A percentile compares a stretch with the other conserved stretches of the same genome.
Evolutionary conservation across 1,284 basidiomycete genomes (phyloP).

Genomic region (Moniliophthora roreri): DNA sequence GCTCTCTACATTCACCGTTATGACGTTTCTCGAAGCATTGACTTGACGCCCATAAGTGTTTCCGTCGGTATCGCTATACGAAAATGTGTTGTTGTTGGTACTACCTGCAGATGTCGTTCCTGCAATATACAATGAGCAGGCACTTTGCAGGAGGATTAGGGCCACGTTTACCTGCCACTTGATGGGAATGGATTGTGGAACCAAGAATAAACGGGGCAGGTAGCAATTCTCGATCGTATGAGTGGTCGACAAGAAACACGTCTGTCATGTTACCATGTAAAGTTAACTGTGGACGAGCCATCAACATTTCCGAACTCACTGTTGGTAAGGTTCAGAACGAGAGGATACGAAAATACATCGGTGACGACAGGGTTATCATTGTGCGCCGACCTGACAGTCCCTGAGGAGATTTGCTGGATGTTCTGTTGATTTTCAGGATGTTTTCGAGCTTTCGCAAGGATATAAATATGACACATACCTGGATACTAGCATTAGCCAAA

Average conservation of each 20-base stretch:
- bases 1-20: slow-evolving; percentile 57
- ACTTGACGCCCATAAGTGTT: slow-evolving; percentile 67
- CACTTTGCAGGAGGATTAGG: too few relatives aligned
- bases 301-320: slow-evolving; percentile 42
- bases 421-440: slow-evolving; percentile 36
- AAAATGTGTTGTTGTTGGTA: slow-evolving; percentile 67
- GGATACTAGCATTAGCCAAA: slow-evolving; percentile 44
- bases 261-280: slow-evolving; percentile 33
- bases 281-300: neutral
- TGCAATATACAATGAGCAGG: slow-evolving; percentile 29
- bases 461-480: slow-evolving; percentile 35
- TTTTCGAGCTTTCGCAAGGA: neutral
- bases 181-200: slow-evolving; percentile 57
- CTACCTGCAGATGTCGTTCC: slow-evolving; percentile 48
- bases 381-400: slow-evolving; percentile 56
- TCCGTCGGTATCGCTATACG: slow-evolving; percentile 55
- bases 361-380: slow-evolving; percentile 52
- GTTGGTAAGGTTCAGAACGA: slow-evolving; percentile 59
- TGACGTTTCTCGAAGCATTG: slow-evolving; percentile 57
- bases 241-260: slow-evolving; percentile 60
- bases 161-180: slow-evolving; percentile 58
- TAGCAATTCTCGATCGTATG: slow-evolving; percentile 57
- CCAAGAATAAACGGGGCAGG: slow-evolving; percentile 60
- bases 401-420: slow-evolving; percentile 60
- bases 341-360: slow-evolving; percentile 65